Evolutionary conservation across 1,284 basidiomycete genomes (phyloP).

Genomic region (Rhodotorula sp.): DNA sequence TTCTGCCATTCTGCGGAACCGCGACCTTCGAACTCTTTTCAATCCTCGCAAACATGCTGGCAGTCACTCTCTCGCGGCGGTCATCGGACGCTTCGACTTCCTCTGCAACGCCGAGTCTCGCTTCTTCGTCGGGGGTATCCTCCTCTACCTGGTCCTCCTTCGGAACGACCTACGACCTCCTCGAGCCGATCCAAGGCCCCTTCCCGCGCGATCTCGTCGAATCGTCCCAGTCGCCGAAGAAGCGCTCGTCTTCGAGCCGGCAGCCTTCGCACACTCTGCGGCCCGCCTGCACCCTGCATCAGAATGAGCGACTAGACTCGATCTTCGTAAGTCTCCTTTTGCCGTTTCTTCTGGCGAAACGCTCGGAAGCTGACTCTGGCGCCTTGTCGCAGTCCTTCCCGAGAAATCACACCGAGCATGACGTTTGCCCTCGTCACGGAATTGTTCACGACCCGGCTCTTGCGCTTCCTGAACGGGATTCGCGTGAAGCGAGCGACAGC

Average conservation of each 20-base stretch:
- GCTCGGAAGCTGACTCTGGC: background rate
- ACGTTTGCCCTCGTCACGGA: conserved; percentile 28
- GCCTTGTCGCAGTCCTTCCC: conserved; percentile 23
- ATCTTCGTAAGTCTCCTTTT: background rate
- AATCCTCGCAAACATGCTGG: background rate
- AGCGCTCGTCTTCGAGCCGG: background rate
- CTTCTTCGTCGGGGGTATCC: background rate
- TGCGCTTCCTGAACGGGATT: conserved; percentile 27
- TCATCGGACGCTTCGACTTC: conserved; percentile 1
- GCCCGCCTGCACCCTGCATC: background rate
- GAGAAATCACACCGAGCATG: conserved; percentile 13
- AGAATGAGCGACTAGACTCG: background rate
- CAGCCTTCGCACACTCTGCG: background rate
- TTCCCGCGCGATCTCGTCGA: conserved; percentile 10
- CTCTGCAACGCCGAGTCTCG: no score
- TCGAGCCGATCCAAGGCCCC: conserved; percentile 8
- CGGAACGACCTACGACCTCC: conserved; percentile 8
- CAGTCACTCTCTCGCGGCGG: background rate
- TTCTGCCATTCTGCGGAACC: no score
- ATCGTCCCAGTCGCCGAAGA: background rate
- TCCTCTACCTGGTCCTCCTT: background rate
- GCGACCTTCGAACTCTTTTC: no score
- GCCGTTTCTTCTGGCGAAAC: no score
- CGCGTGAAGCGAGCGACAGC: background rate
- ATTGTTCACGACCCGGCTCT: conserved; percentile 32